A percentile compares a stretch with the other conserved stretches of the same genome.
Conservation (phyloP, 2,329 filamentous ascomycete species). For the Colletotrichum godetiae region DNA sequence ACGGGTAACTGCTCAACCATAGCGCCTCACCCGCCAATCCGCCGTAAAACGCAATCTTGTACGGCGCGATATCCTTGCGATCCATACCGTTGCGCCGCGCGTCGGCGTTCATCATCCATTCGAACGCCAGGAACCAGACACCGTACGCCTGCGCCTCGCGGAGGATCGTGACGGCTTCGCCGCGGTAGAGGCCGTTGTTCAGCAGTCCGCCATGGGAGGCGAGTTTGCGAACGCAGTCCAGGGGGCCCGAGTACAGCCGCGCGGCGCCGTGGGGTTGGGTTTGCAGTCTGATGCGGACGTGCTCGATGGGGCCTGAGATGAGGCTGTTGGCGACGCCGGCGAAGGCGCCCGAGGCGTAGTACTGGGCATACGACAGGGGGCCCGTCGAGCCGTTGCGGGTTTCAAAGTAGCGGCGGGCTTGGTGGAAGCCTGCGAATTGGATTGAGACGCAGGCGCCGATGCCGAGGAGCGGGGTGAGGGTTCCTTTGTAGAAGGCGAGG, state of each 20-base stretch:
- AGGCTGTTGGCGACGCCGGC: constrained; percentile 91
- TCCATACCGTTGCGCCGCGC: constrained; percentile 80
- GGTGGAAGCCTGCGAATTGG: constrained; percentile 97
- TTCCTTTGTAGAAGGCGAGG: constrained; percentile 97
- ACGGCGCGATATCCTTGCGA: constrained; percentile 81
- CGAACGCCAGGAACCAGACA: constrained; percentile 93
- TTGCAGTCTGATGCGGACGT: constrained; percentile 94
- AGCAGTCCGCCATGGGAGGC: constrained; percentile 74
- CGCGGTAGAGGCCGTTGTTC: constrained; percentile 81
- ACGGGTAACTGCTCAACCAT: constrained; percentile 93
- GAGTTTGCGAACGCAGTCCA: constrained; percentile 92
- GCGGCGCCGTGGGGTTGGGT: constrained; percentile 90
- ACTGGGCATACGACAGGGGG: constrained; percentile 82
- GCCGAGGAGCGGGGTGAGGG: constrained; percentile 91
- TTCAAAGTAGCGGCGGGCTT: constrained; percentile 88
- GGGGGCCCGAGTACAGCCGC: constrained; percentile 83
- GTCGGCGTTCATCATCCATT: constrained; percentile 95
- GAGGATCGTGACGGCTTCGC: constrained; percentile 84
- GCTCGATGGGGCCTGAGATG: constrained; percentile 93
- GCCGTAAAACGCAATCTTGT: constrained; percentile 92
- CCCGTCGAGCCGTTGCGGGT: constrained; percentile 73
- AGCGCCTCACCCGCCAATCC: constrained; percentile 93
- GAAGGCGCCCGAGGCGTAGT: constrained; percentile 91
- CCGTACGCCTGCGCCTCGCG: constrained; percentile 97
- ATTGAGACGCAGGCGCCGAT: constrained; percentile 99